These are phyloP conservation scores for Groenewaldozyma tartarivorans DNA, from an alignment of 805 yeast genomes.

Conservation along the genomic window DNA sequence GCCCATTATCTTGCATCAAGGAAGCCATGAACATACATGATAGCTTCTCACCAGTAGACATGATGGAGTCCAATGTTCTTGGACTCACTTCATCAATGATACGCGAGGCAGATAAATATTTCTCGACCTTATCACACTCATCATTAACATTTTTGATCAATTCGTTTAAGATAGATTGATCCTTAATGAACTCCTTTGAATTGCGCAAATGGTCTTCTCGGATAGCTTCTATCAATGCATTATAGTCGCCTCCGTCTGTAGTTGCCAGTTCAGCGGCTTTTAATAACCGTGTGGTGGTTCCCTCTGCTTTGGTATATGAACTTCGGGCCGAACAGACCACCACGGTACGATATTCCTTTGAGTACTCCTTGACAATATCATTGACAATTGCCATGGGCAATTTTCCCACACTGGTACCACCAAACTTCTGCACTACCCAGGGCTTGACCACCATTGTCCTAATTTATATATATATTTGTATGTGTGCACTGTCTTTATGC, in stretches of 20 bases:
- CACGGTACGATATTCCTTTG: constrained; percentile 55
- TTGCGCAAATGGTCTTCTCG: constrained; percentile 71
- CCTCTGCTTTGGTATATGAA: constrained; percentile 82
- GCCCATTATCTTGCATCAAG: constrained; percentile 73
- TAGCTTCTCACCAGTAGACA: constrained; percentile 90
- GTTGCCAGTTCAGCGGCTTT: constrained; percentile 62
- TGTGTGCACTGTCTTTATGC: too few species aligned
- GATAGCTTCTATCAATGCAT: constrained; percentile 51
- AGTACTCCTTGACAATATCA: constrained; percentile 60
- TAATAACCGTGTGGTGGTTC: constrained; percentile 83
- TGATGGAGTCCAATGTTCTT: constrained; percentile 78
- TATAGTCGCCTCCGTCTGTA: constrained; percentile 29
- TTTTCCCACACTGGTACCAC: constrained; percentile 96
- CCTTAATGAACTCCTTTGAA: constrained; percentile 46
- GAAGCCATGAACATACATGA: constrained; percentile 85
- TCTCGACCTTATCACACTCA: constrained; percentile 61
- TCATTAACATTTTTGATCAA: constrained; percentile 49
- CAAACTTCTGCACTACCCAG: constrained; percentile 88
- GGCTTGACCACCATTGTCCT: constrained; percentile 14
- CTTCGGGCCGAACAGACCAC: constrained; percentile 96
- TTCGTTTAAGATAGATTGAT: constrained; percentile 37
- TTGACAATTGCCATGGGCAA: constrained; percentile 79
- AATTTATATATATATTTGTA: too few species aligned
- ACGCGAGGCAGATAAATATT: constrained; percentile 75
- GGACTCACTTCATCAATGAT: constrained; percentile 86